Base-by-base conservation (phyloP, 768 basidiomycete genomes). In the Termitomyces sp. region DNA sequence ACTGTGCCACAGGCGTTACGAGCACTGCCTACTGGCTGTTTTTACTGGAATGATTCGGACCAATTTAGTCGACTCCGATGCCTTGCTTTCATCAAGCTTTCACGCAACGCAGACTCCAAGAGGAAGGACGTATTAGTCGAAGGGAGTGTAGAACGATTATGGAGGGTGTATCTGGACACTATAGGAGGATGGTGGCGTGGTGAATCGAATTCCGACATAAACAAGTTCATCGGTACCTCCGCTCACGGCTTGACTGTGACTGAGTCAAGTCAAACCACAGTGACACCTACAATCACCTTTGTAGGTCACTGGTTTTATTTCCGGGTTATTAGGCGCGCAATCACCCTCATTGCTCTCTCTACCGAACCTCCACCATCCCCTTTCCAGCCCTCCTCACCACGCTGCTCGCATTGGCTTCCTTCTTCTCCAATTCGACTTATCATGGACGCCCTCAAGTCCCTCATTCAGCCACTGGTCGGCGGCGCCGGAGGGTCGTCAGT, bases 391-490 rank as follows among this genome's bases (percentile, higher is more conserved):
- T 34, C 52, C 24, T 33, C 45, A 44, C 51, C 20, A 50, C 45
- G 32, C 55, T 62, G 51, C 57, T 63, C 64, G 55, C 62, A 61
- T 67, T 67, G 66, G 66, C 58, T 65, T 61, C 66, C 30, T 36
- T 43, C 57, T 49, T 54, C 37, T 39, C 40, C 20, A 59, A 56
- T 56, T 55, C 55, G 33, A 56, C 57, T 32, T 50, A 37, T 55
- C 58, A 91, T 92, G 89, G 89, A 92, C 78, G 85, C 82, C 59
- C 77, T 91, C 76, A 89, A 86, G 76, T 91, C 88, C 53, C 84
- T 92, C 70, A 82, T 91, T 55, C 86, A 88, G 68, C 89, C 89
- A 60, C 85, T 92, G 70, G 85, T 89, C 65, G 86, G 85, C 73
- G 84, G 85, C 72, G 83, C 80, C 68, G 86, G 83, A 51, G 83